These are phyloP conservation scores for Limnanthes douglasii DNA, from an alignment of 345 rosid species.

Conservation along the genomic window DNA sequence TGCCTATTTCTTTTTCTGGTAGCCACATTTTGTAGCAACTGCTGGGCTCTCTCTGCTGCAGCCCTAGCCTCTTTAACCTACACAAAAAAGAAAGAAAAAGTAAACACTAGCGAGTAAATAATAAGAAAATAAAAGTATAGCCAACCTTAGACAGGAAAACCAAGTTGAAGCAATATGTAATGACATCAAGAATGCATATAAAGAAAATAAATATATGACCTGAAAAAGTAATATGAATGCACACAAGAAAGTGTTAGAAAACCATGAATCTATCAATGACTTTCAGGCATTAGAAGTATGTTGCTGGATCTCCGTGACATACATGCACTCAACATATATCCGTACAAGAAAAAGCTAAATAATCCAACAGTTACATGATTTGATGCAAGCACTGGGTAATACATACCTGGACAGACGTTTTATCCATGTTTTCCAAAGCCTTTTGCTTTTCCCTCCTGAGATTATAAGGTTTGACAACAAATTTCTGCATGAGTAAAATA, in stretches of 20 bases:
- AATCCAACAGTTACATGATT: background rate
- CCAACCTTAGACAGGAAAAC: no score
- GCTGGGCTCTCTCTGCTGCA: conserved; percentile 75
- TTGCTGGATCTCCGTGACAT: no score
- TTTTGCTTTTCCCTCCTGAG: conserved; percentile 53
- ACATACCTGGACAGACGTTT: conserved; percentile 60
- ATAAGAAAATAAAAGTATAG: background rate
- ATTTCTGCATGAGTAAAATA: conserved; percentile 47
- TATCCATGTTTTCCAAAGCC: conserved; percentile 55
- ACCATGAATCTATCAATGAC: no score
- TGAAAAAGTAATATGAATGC: no score
- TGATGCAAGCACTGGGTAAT: conserved; percentile 3
- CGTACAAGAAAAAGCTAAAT: no score
- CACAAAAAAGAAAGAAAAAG: conserved; percentile 2
- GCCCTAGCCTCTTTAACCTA: conserved; percentile 69
- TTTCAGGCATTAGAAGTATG: no score
- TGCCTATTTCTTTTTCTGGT: conserved; percentile 67
- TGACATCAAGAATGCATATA: no score
- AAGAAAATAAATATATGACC: no score
- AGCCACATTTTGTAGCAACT: conserved; percentile 60
- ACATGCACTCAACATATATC: no score
- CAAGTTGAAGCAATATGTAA: no score
- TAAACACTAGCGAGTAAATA: background rate
- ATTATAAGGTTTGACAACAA: conserved; percentile 60
- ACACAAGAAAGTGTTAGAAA: no score